A percentile compares a stretch with the other conserved stretches of the same genome.
These are phyloP conservation scores for Pisolithus marmoratus DNA, from an alignment of 768 basidiomycete genomes.

Conservation along the genomic window DNA sequence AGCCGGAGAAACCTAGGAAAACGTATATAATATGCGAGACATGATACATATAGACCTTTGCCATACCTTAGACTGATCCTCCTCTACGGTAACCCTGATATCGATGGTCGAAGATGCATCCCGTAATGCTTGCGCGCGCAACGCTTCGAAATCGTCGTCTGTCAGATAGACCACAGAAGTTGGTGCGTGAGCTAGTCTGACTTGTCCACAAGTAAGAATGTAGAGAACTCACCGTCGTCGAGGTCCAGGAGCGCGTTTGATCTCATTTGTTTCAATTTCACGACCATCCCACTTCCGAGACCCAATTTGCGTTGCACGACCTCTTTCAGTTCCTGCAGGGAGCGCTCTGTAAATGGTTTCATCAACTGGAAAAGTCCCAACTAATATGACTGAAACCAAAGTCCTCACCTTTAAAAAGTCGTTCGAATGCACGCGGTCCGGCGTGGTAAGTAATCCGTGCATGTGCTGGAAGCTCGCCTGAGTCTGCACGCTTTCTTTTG, in stretches of 20 bases:
- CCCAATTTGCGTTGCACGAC: conserved; percentile 60
- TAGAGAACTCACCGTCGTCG: conserved; percentile 60
- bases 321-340: conserved; percentile 51
- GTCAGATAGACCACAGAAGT: neutral
- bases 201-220: neutral
- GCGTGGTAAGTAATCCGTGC: conserved; percentile 34
- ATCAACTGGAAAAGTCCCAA: conserved; percentile 1
- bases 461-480: conserved; percentile 13
- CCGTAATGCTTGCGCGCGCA: conserved; percentile 40
- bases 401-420: conserved; percentile 37
- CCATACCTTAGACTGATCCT: neutral
- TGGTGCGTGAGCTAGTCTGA: neutral
- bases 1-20: neutral
- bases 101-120: conserved; percentile 30
- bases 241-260: conserved; percentile 53
- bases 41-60: neutral
- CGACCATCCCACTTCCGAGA: conserved; percentile 31
- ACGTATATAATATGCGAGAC: neutral
- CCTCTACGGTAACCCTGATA: conserved; percentile 28
- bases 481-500: conserved; percentile 21
- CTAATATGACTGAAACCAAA: neutral
- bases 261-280: conserved; percentile 49
- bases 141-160: conserved; percentile 83
- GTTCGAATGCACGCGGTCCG: conserved; percentile 31
- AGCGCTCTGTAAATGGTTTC: conserved; percentile 41